Evolutionary conservation across 805 yeast species (phyloP), one percentile per base, ranked within the genome.

Genomic region (Trichomonascus vanleenenianus): DNA sequence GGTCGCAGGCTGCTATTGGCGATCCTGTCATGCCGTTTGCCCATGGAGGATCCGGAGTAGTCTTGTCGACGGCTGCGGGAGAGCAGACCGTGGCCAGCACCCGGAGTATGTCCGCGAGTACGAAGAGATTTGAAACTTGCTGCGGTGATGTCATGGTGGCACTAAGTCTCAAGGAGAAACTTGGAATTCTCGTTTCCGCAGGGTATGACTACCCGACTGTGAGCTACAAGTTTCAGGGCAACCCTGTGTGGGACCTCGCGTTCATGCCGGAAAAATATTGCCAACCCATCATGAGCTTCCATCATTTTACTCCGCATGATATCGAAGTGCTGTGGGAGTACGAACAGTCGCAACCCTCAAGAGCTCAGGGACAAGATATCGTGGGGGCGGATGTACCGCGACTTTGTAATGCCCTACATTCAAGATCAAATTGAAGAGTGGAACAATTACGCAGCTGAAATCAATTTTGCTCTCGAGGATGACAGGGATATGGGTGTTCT

Each of bases 11-110:
- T 20, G 31, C 41, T 34, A 25, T 43, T 1, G 50, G 43, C 5
- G 8, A 22, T 5, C 27, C 4, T n/a, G 52, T 44, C 37, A 46
- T 50, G 27, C 39, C 46, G 36, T 66, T 65, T 48, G 70, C 66
- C 5, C 69, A 66, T 45, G 70, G 70, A 3, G 71, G 70, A 3
- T 54, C 65, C 1, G 69, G 65, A 5, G 61, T 63, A 3, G 59
- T 64, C 1, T 41, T 65, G 22, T 61, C 67, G 5, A 54, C 56
- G 2, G 59, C 55, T 6, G 60, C 65, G 3, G 48, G 63, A 50
- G 52, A 54, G 30, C 35, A 40, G 19, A 50, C 62, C 14, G 56
- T 62, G 42, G 64, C n/a, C 25, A 30, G 2, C 50, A 50, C 19
- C 42, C 58, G 5, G 54, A 50, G 22, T 27, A 46, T 37, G 31